Percentiles rank a stretch among this genome's conserved stretches.
Conservation (phyloP, 805 yeast genomes). For the Starmera dryadoides region DNA sequence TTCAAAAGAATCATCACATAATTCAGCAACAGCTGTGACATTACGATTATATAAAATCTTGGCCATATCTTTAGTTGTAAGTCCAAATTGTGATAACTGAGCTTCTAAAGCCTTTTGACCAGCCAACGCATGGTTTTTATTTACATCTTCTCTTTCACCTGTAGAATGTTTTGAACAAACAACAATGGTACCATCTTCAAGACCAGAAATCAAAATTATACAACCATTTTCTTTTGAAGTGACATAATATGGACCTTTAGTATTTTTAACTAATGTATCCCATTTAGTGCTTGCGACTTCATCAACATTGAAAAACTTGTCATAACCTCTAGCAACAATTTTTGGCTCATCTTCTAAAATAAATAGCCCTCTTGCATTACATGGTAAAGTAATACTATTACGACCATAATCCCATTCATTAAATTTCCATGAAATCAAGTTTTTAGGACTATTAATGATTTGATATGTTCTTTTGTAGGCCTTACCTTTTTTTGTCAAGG, state of each 20-base stretch:
- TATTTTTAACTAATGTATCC: conserved; percentile 33
- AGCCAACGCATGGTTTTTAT: conserved; percentile 65
- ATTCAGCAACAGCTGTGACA: conserved; percentile 85
- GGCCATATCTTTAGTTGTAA: conserved; percentile 47
- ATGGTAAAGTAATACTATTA: conserved; percentile 49
- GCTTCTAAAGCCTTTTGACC: conserved; percentile 53
- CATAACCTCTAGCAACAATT: conserved; percentile 82
- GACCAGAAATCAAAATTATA: conserved; percentile 74
- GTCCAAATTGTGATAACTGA: conserved; percentile 40
- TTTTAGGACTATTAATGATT: conserved; percentile 17
- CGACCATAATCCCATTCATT: conserved; percentile 83
- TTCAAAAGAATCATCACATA: conserved; percentile 88
- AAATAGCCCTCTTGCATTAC: conserved; percentile 80
- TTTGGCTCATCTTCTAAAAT: conserved; percentile 31
- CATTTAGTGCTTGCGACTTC: conserved; percentile 54
- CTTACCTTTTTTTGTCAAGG: conserved; percentile 20
- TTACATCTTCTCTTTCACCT: conserved; percentile 50
- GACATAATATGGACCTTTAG: conserved; percentile 72
- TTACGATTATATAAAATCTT: conserved; percentile 38
- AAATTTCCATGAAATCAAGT: conserved; percentile 65
- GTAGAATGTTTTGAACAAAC: conserved; percentile 92
- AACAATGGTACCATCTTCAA: conserved; percentile 65
- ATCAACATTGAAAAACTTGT: conserved; percentile 81
- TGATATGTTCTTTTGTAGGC: conserved; percentile 22
- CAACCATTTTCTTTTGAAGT: conserved; percentile 93